A percentile compares a stretch with the other conserved stretches of the same genome.
These are phyloP conservation scores for Penicillium paradoxum DNA, from an alignment of 495 filamentous ascomycete species.

Conservation along the genomic window DNA sequence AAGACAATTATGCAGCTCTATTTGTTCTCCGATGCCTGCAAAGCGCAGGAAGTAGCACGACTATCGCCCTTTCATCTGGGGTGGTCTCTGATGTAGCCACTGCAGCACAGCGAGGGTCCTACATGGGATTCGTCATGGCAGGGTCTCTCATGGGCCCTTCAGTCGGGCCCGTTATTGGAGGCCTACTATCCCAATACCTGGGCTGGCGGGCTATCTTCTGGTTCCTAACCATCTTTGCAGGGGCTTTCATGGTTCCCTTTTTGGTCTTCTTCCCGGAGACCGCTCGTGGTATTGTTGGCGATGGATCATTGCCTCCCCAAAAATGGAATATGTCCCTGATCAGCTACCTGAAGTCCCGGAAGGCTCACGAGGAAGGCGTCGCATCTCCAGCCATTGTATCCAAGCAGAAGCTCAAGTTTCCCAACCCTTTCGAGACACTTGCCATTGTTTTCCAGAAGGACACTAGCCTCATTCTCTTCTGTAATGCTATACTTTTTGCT, in stretches of 20 bases:
- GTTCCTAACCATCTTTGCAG: constrained; percentile 63
- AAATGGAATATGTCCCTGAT: constrained; percentile 34
- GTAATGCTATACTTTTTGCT: constrained; percentile 44
- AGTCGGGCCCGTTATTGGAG: constrained; percentile 61
- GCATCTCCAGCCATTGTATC: constrained; percentile 5
- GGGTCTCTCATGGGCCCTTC: constrained; percentile 43
- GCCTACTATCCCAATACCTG: constrained; percentile 58
- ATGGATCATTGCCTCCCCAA: constrained; percentile 34
- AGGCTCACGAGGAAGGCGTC: constrained; percentile 15
- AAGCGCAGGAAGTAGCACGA: constrained; percentile 46
- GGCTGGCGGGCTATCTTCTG: constrained; percentile 72
- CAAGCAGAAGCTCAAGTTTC: constrained; percentile 52
- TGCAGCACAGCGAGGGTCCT: constrained; percentile 39
- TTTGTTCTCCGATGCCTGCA: constrained; percentile 47
- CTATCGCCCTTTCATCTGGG: constrained; percentile 37
- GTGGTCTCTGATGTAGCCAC: constrained; percentile 43
- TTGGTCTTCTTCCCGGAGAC: constrained; percentile 43
- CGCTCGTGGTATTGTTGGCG: constrained; percentile 41
- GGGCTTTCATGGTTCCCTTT: constrained; percentile 30
- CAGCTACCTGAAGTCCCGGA: constrained; percentile 27
- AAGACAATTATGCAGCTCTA: constrained; percentile 44
- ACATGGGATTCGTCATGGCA: constrained; percentile 38
- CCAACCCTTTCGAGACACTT: constrained; percentile 66
- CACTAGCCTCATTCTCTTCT: constrained; percentile 39
- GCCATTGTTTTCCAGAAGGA: constrained; percentile 57